A percentile compares a stretch with the other conserved stretches of the same genome.
Conservation (phyloP, 192 early-diverging fungal species). For the Rhizoclosmatium globosum region DNA sequence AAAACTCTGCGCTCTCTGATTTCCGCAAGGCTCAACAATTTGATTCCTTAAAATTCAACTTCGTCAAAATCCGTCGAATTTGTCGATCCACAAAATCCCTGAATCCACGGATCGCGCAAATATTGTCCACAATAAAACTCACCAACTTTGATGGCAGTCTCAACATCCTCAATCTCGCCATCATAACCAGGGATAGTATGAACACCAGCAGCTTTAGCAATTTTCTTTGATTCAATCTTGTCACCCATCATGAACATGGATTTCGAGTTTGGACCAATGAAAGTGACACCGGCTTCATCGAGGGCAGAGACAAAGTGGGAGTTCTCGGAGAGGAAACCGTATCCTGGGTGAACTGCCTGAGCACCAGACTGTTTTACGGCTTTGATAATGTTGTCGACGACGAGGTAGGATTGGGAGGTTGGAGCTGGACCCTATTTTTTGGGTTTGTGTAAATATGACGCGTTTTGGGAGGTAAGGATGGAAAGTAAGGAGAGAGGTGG, state of each 20-base stretch:
- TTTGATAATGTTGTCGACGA: slow-evolving; percentile 78
- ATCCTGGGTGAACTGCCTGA: slow-evolving; percentile 91
- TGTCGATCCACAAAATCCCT: no score
- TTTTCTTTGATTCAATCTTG: slow-evolving; percentile 97
- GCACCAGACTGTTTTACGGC: slow-evolving; percentile 80
- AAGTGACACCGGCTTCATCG: slow-evolving; percentile 75
- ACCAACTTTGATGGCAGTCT: slow-evolving; percentile 79
- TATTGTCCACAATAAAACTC: background rate
- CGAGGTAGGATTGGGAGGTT: slow-evolving; percentile 83
- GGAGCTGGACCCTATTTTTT: slow-evolving; percentile 74
- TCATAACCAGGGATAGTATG: slow-evolving; percentile 86
- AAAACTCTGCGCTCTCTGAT: no score
- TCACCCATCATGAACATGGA: slow-evolving; percentile 97
- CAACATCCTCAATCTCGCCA: slow-evolving; percentile 76
- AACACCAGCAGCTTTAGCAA: slow-evolving; percentile 92
- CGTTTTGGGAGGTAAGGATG: background rate
- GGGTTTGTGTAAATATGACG: background rate
- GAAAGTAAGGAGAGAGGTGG: background rate
- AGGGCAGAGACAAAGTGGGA: slow-evolving; percentile 80
- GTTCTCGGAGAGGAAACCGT: slow-evolving; percentile 97
- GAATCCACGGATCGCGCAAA: background rate
- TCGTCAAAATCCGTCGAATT: no score
- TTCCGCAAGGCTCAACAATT: no score
- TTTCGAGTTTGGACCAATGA: slow-evolving; percentile 93
- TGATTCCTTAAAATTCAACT: no score